These are phyloP conservation scores for Metschnikowia lachancei DNA, from an alignment of 805 yeast genomes.

Conservation along the genomic window DNA sequence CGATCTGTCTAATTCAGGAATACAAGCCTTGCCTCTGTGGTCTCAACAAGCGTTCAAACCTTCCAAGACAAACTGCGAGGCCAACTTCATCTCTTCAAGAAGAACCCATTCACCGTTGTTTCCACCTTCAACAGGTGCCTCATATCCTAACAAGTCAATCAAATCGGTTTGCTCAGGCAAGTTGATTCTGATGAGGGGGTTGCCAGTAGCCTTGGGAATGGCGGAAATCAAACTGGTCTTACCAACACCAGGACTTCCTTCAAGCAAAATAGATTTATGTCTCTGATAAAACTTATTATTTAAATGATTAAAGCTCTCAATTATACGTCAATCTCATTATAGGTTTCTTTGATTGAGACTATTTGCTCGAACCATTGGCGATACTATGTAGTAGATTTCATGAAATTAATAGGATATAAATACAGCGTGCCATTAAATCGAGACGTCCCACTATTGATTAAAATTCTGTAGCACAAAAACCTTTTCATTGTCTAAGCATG, in stretches of 20 bases:
- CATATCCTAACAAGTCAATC: conserved; percentile 93
- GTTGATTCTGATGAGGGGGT: conserved; percentile 79
- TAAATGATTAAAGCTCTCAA: too few relatives aligned
- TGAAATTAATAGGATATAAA: too few relatives aligned
- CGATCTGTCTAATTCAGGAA: conserved; percentile 86
- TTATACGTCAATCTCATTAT: too few relatives aligned
- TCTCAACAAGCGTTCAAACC: conserved; percentile 97
- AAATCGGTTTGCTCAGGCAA: conserved; percentile 95
- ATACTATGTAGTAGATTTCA: too few relatives aligned
- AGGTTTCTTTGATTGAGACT: too few relatives aligned
- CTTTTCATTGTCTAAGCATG: too few relatives aligned
- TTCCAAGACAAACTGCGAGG: conserved; percentile 94
- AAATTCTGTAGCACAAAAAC: too few relatives aligned
- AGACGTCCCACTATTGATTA: too few relatives aligned
- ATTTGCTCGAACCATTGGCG: too few relatives aligned
- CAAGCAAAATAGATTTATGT: conserved; percentile 83
- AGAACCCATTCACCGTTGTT: conserved; percentile 93
- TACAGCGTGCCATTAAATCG: too few relatives aligned
- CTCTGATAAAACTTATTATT: too few relatives aligned
- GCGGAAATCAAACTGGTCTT: conserved; percentile 91
- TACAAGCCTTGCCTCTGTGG: conserved; percentile 95
- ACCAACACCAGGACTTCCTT: conserved; percentile 99
- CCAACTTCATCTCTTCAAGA: conserved; percentile 97
- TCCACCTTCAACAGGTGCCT: conserved; percentile 90
- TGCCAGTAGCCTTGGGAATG: conserved; percentile 76